phyloP scores from a whole-genome alignment of 176 grass and related monocot species.

The Phragmites australis region DNA sequence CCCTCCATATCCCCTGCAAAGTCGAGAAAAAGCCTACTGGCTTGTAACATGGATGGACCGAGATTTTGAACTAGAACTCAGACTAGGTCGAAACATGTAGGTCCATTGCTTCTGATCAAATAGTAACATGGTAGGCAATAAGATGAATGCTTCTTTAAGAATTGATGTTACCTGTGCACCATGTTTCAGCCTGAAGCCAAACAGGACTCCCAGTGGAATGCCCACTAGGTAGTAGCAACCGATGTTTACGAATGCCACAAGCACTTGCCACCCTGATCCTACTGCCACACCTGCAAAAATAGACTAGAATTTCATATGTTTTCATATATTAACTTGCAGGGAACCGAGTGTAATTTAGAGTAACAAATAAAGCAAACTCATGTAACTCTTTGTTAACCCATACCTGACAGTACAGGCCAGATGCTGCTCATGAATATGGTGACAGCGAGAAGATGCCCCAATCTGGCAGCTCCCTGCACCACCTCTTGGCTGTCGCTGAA shows the following conservation, averaged over 20 bases:
- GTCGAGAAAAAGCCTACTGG: not conserved
- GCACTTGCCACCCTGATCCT: slow-evolving; percentile 77
- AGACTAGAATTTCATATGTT: not conserved
- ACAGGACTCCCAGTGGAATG: slow-evolving; percentile 63
- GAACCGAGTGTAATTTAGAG: not conserved
- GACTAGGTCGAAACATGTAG: no score
- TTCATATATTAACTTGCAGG: not conserved
- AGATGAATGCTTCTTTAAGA: not conserved
- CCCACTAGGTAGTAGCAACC: slow-evolving; percentile 80
- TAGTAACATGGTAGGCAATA: not conserved
- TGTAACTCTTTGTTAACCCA: not conserved
- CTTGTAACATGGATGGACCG: no score
- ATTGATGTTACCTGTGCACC: slow-evolving; percentile 41
- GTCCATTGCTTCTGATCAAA: no score
- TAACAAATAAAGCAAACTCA: not conserved
- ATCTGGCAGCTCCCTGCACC: slow-evolving; percentile 46
- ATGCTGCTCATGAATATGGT: slow-evolving; percentile 69
- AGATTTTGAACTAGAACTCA: no score
- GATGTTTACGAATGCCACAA: slow-evolving; percentile 65
- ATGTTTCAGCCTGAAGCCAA: slow-evolving; percentile 65
- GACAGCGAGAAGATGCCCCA: slow-evolving; percentile 60
- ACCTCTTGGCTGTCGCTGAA: slow-evolving; percentile 59
- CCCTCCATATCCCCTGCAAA: slow-evolving; percentile 85
- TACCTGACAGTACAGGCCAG: slow-evolving; percentile 78
- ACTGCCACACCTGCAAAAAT: slow-evolving; percentile 68